Base-by-base conservation (phyloP, 257 asterid species). In the Solanum sejunctum region DNA sequence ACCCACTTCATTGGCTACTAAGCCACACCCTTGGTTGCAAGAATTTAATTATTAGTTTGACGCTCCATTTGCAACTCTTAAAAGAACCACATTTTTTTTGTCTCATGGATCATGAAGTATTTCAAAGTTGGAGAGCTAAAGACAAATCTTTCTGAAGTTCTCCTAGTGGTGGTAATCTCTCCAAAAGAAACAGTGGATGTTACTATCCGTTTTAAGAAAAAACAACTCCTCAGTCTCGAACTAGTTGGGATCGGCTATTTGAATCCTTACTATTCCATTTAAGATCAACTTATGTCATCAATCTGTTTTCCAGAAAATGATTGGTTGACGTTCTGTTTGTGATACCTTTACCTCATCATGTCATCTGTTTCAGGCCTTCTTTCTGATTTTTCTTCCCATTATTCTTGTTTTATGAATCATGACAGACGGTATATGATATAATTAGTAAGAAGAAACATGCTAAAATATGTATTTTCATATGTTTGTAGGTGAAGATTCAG, bases 401-500 rank as follows among this genome's bases (percentile, higher is more conserved):
- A 43, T 43, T 43, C 26, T 12, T 72, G 39, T 72, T 57, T 45
- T 49, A 12, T 47, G 60, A 21, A 11, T 43, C 80, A 41, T 20
- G 11, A 23, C 39, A 41, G 18, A 71, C 13, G 56, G 32, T 43
- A 41, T 43, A 43, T 66, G 78, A 81, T 61, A 32, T 26, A 12
- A 26, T 17, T 45, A 57, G 57, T 39, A 8, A 39, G 79, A 70
- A 39, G 16, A 39, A 49, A 75, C 82, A 49, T 75, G 82, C 45
- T 78, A 52, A 78, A 52, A 6, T 78, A 52, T 52, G 64, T 41
- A 52, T 52, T 26, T 51, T 81, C 79, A 66, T 41, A 10, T 55
- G 67, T 39, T 60, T 84, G 78, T 91, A 93, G 99, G 81, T 21
- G 98, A 95, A 86, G 98, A 95, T 66, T 89, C 95, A 26, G 93